Conservation (phyloP, 352 stramenopile species). For the Phytopythium litorale region DNA sequence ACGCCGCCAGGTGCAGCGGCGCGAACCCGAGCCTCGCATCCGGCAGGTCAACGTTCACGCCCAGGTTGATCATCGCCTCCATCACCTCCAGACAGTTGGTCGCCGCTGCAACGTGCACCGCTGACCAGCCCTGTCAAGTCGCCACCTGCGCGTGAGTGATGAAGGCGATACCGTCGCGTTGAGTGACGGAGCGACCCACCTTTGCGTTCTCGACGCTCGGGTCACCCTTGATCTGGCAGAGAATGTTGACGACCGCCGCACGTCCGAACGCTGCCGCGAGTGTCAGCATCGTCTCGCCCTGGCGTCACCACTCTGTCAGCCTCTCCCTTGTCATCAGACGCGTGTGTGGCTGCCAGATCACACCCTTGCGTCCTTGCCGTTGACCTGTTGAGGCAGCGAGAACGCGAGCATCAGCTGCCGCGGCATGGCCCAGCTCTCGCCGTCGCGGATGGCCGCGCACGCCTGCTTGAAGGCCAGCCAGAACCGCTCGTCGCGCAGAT, state of each 20-base stretch:
- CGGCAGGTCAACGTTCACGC: conserved; percentile 36
- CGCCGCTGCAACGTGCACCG: conserved; percentile 50
- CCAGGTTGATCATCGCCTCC: conserved; percentile 35
- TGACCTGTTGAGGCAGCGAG: conserved; percentile 62
- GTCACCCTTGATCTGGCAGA: conserved; percentile 65
- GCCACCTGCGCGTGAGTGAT: neutral
- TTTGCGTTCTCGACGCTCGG: conserved; percentile 59
- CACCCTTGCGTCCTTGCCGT: conserved; percentile 50
- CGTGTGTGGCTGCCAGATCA: neutral
- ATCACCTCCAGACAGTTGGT: conserved; percentile 51
- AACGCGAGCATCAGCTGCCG: conserved; percentile 57
- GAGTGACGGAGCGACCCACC: conserved; percentile 10
- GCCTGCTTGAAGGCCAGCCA: conserved; percentile 54
- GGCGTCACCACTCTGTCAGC: neutral
- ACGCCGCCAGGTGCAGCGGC: conserved; percentile 50
- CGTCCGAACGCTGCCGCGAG: conserved; percentile 46
- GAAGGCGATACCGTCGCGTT: too few relatives aligned
- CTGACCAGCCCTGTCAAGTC: conserved; percentile 40
- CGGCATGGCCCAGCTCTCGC: conserved; percentile 28
- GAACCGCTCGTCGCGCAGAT: conserved; percentile 35
- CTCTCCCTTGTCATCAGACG: neutral
- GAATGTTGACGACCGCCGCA: conserved; percentile 45
- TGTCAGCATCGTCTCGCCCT: conserved; percentile 77
- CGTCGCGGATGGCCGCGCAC: conserved; percentile 29
- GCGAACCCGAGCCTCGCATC: conserved; percentile 55